Percentiles rank a stretch among this genome's conserved stretches.
Conservation (phyloP, 1,284 basidiomycete species). For the Hymenochaete sp. region DNA sequence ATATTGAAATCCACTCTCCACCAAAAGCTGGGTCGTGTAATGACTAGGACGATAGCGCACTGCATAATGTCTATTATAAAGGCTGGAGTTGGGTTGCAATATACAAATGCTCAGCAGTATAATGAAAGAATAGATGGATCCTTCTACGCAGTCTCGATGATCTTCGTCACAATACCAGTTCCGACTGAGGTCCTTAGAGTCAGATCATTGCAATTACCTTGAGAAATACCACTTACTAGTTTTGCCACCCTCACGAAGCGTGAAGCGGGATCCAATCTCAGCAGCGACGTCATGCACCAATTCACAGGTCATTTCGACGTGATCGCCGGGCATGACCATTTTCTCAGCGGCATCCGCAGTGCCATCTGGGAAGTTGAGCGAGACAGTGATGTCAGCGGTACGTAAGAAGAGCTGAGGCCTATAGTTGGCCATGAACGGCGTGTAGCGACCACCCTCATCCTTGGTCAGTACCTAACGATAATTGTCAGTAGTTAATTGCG, state of each 20-base stretch:
- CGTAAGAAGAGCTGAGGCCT: constrained; percentile 95
- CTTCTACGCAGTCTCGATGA: constrained; percentile 38
- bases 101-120: constrained; percentile 16
- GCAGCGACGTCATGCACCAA: constrained; percentile 87
- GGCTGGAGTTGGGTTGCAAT: constrained; percentile 18
- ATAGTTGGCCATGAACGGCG: constrained; percentile 96
- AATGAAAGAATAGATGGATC: background rate
- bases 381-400: constrained; percentile 89
- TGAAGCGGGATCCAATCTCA: constrained; percentile 90
- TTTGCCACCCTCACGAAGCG: constrained; percentile 93
- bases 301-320: constrained; percentile 86
- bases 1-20: background rate
- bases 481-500: constrained; percentile 3
- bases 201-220: constrained; percentile 3
- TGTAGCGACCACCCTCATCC: constrained; percentile 95
- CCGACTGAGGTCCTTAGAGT: constrained; percentile 75
- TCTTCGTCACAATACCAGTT: constrained; percentile 85
- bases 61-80: constrained; percentile 12
- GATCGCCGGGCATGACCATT: constrained; percentile 99
- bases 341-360: constrained; percentile 70
- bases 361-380: constrained; percentile 81
- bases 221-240: constrained; percentile 54
- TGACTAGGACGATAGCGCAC: constrained; percentile 12
- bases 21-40: background rate
- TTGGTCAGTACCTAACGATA: constrained; percentile 76